phyloP scores from a whole-genome alignment of 495 filamentous ascomycete species.

The Physcia stellaris region DNA sequence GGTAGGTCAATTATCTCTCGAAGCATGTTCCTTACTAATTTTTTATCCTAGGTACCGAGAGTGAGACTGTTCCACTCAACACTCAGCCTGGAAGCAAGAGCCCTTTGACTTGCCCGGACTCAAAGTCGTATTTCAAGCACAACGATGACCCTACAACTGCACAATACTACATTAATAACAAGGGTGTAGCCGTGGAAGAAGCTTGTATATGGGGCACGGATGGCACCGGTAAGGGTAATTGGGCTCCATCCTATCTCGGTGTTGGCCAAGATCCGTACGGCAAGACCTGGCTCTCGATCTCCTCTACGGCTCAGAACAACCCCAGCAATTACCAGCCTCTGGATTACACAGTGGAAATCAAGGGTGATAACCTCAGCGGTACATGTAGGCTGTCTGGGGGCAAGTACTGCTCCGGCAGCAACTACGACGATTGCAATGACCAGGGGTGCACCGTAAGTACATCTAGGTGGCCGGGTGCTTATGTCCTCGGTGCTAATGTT shows the following conservation, averaged over 20 bases:
- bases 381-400: constrained; percentile 61
- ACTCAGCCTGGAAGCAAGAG: constrained; percentile 39
- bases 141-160: constrained; percentile 62
- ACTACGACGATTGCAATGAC: constrained; percentile 17
- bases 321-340: constrained; percentile 46
- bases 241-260: constrained; percentile 78
- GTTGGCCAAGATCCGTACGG: constrained; percentile 51
- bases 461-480: background rate
- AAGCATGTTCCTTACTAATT: constrained; percentile 6
- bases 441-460: constrained; percentile 60
- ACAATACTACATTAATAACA: constrained; percentile 93
- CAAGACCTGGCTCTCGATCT: constrained; percentile 69
- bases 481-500: constrained; percentile 7
- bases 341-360: constrained; percentile 61
- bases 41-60: constrained; percentile 47
- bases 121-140: constrained; percentile 61
- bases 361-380: constrained; percentile 48
- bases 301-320: constrained; percentile 51
- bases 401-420: constrained; percentile 35
- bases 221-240: constrained; percentile 58
- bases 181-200: constrained; percentile 47
- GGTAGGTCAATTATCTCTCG: constrained; percentile 31
- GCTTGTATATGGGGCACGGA: constrained; percentile 72
- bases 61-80: constrained; percentile 65
- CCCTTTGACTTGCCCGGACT: constrained; percentile 60